These are phyloP conservation scores for Terfezia boudieri DNA, from an alignment of 495 filamentous ascomycete species.

Conservation along the genomic window DNA sequence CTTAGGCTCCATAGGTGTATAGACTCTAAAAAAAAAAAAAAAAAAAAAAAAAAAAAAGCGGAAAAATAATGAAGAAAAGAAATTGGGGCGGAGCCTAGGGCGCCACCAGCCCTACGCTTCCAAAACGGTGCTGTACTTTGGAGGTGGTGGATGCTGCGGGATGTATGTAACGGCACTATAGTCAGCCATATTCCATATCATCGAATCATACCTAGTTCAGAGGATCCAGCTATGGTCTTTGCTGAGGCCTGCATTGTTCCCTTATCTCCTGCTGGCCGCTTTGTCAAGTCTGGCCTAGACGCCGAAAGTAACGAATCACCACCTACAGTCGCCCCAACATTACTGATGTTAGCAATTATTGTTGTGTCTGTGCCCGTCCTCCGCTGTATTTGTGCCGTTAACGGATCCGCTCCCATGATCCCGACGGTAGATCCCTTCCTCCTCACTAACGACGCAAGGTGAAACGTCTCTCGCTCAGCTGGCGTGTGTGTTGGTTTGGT, in stretches of 20 bases:
- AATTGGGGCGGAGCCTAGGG: too few species aligned
- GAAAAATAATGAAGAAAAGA: too few species aligned
- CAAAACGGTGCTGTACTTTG: slow-evolving; percentile 38
- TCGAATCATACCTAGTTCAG: slow-evolving; percentile 1
- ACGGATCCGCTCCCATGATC: slow-evolving; percentile 4
- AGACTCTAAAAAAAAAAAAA: too few species aligned
- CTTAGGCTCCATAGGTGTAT: too few species aligned
- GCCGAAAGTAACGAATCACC: slow-evolving; percentile 29
- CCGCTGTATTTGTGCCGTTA: slow-evolving; percentile 44
- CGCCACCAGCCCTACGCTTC: too few species aligned
- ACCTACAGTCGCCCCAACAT: slow-evolving; percentile 31
- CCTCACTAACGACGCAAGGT: neutral
- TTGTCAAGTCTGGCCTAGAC: slow-evolving; percentile 20
- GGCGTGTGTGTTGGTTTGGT: neutral
- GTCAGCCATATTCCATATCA: slow-evolving; percentile 13
- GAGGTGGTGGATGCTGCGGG: slow-evolving; percentile 70
- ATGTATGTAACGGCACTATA: slow-evolving; percentile 34
- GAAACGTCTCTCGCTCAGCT: neutral
- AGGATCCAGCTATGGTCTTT: slow-evolving; percentile 15
- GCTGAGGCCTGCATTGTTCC: slow-evolving; percentile 14
- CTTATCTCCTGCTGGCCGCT: slow-evolving; percentile 14
- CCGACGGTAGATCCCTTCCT: neutral
- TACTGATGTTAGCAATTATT: slow-evolving; percentile 35
- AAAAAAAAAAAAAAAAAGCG: too few species aligned
- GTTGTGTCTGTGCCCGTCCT: slow-evolving; percentile 57